Percentiles rank a stretch among this genome's conserved stretches.
Conservation (phyloP, 1,139 yeast species). For the Nematodospora anomalae region DNA sequence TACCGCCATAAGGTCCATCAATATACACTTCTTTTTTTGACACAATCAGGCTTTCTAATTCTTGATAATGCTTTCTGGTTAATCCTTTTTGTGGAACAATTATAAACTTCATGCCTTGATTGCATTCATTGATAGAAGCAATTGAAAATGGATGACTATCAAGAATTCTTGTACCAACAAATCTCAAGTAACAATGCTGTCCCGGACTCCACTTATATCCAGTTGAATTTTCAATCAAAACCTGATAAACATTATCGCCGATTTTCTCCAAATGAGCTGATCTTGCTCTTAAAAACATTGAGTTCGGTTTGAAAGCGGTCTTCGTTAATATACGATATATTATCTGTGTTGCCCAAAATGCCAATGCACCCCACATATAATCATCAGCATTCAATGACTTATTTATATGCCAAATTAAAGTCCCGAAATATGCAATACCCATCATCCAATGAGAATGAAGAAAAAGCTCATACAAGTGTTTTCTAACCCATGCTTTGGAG, state of each 20-base stretch:
- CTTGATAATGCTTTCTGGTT: conserved; percentile 34
- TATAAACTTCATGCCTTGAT: conserved; percentile 41
- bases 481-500: conserved; percentile 48
- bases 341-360: conserved; percentile 55
- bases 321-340: conserved; percentile 52
- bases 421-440: conserved; percentile 55
- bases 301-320: conserved; percentile 48
- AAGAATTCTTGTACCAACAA: conserved; percentile 43
- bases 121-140: conserved; percentile 32
- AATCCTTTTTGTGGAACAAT: conserved; percentile 54
- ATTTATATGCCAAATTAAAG: conserved; percentile 52
- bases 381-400: conserved; percentile 39
- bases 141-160: conserved; percentile 68
- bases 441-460: conserved; percentile 59
- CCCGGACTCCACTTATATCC: conserved; percentile 57
- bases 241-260: conserved; percentile 39
- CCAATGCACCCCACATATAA: conserved; percentile 58
- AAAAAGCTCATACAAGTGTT: conserved; percentile 50
- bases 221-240: conserved; percentile 38
- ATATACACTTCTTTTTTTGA: conserved; percentile 38
- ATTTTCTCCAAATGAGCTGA: conserved; percentile 36
- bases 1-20: conserved; percentile 70
- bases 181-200: conserved; percentile 58
- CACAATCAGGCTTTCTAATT: conserved; percentile 25
- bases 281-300: conserved; percentile 48